phyloP scores from a whole-genome alignment of 139 green algal species.

The Tetraselmis striata region DNA sequence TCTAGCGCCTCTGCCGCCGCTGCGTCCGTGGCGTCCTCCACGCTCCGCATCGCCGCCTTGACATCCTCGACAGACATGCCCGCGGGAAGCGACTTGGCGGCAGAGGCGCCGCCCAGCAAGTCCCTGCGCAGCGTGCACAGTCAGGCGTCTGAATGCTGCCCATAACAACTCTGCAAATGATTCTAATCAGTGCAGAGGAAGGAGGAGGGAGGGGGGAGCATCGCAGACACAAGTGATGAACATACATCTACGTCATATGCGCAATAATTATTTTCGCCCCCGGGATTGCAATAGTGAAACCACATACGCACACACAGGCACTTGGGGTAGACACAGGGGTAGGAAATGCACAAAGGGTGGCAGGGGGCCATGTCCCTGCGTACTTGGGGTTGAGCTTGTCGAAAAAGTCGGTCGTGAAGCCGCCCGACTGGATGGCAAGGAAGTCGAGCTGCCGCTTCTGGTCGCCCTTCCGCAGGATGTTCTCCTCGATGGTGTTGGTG shows the following conservation, averaged over 20 bases:
- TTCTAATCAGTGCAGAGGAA: no score
- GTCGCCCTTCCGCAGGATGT: conserved; percentile 93
- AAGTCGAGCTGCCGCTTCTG: conserved; percentile 95
- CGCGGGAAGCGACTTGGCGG: neutral
- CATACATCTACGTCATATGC: no score
- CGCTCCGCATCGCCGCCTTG: conserved; percentile 56
- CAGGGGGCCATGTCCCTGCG: neutral
- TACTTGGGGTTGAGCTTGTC: conserved; percentile 41
- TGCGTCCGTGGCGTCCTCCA: conserved; percentile 73
- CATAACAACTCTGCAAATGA: no score
- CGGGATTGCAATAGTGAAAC: no score
- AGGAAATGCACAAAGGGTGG: no score
- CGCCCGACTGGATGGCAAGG: conserved; percentile 88
- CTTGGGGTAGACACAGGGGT: no score
- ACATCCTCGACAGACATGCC: conserved; percentile 31
- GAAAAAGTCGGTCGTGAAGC: conserved; percentile 82
- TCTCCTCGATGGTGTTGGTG: conserved; percentile 90
- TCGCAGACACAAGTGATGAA: no score
- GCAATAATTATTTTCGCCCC: no score
- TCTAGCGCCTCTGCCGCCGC: conserved; percentile 22
- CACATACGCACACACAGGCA: no score
- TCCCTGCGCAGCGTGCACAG: neutral
- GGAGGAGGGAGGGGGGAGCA: no score
- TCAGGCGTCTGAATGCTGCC: no score
- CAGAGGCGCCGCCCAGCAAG: neutral